A percentile compares a stretch with the other conserved stretches of the same genome.
Evolutionary conservation across 2,329 filamentous ascomycete species (phyloP).

Genomic region (Colletotrichum plurivorum): DNA sequence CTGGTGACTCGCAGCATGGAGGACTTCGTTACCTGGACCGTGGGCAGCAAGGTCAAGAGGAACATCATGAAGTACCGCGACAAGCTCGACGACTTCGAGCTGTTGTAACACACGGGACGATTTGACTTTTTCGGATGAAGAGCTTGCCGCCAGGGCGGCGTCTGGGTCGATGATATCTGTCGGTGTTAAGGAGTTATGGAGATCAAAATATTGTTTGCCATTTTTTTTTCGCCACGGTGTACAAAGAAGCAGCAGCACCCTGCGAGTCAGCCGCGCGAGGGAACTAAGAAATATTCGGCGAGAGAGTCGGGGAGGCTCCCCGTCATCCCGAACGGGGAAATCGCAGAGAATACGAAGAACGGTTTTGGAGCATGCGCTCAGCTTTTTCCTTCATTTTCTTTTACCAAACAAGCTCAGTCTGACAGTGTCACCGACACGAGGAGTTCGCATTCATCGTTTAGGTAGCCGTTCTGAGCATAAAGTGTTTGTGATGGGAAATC

Average conservation of each 20-base stretch:
- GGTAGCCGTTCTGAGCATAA: not conserved
- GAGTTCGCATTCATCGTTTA: not conserved
- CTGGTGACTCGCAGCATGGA: constrained; percentile 91
- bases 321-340: not conserved
- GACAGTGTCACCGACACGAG: not conserved
- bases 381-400: not conserved
- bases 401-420: not conserved
- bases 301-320: constrained; percentile 8
- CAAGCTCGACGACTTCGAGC: constrained; percentile 95
- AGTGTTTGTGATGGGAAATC: not conserved
- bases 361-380: too few species aligned
- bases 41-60: constrained; percentile 96
- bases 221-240: not conserved
- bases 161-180: constrained; percentile 18
- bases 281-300: not conserved
- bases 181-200: constrained; percentile 37
- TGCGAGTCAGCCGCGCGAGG: constrained; percentile 23
- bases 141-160: constrained; percentile 25
- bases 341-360: not conserved
- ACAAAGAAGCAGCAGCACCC: not conserved
- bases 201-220: constrained; percentile 15
- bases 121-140: constrained; percentile 35
- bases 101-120: constrained; percentile 69
- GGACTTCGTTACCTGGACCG: constrained; percentile 97
- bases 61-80: constrained; percentile 96